A percentile compares a stretch with the other conserved stretches of the same genome.
phyloP scores from a whole-genome alignment of 1,284 basidiomycete genomes.

The Irpex rosettiformis region DNA sequence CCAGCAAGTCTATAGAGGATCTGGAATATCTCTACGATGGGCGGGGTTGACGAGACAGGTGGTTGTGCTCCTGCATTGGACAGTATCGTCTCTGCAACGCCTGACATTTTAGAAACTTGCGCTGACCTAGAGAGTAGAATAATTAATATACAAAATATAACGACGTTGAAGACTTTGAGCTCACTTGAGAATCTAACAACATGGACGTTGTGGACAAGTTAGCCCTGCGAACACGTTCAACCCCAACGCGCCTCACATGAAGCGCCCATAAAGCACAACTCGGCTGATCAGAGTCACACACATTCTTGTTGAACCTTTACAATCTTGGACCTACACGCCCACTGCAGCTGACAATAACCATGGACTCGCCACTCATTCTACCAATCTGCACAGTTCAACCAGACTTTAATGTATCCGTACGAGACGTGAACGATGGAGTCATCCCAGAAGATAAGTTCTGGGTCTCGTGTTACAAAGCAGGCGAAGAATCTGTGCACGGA shows the following conservation, averaged over 20 bases:
- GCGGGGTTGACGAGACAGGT: slow-evolving; percentile 5
- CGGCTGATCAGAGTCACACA: neutral
- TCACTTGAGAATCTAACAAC: too few species aligned
- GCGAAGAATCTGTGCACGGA: slow-evolving; percentile 55
- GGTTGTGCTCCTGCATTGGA: neutral
- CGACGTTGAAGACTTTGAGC: too few species aligned
- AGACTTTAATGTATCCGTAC: slow-evolving; percentile 52
- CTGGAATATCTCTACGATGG: slow-evolving; percentile 15
- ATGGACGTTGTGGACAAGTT: neutral
- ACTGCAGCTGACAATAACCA: neutral
- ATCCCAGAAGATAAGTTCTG: slow-evolving; percentile 62
- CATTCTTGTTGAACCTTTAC: too few species aligned
- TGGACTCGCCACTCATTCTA: slow-evolving; percentile 26
- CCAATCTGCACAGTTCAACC: slow-evolving; percentile 63
- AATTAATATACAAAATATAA: too few species aligned
- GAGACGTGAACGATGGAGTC: slow-evolving; percentile 54
- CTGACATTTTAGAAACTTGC: neutral
- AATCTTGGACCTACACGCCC: neutral
- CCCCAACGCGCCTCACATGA: neutral
- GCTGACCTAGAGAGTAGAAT: too few species aligned
- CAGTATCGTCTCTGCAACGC: neutral
- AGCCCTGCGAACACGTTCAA: neutral
- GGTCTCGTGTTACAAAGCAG: slow-evolving; percentile 65
- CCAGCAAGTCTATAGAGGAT: slow-evolving; percentile 1
- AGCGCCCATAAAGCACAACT: neutral